phyloP scores from a whole-genome alignment of 805 yeast genomes.

The Tetrapisispora taiwanensis region DNA sequence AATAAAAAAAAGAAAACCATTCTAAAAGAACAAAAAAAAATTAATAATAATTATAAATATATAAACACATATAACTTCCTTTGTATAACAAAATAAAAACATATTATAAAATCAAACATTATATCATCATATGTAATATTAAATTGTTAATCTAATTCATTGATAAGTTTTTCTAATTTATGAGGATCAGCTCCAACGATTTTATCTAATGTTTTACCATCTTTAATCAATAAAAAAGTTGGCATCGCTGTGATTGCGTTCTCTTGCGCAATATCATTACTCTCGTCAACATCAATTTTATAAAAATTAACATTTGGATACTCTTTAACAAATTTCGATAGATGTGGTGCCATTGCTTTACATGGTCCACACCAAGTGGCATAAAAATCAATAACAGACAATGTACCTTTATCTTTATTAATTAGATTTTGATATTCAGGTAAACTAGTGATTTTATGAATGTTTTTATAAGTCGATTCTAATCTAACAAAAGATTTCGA shows the following conservation, averaged over 20 bases:
- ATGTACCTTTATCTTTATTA: slow-evolving; percentile 23
- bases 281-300: slow-evolving; percentile 70
- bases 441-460: slow-evolving; percentile 29
- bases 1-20: too few relatives aligned
- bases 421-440: slow-evolving; percentile 29
- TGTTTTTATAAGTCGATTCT: slow-evolving; percentile 13
- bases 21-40: too few relatives aligned
- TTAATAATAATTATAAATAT: too few relatives aligned
- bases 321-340: slow-evolving; percentile 33
- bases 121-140: too few relatives aligned
- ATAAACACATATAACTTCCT: too few relatives aligned
- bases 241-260: slow-evolving; percentile 62
- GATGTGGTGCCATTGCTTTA: slow-evolving; percentile 54
- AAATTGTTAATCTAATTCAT: slow-evolving; percentile 11
- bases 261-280: slow-evolving; percentile 63
- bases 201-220: slow-evolving; percentile 46
- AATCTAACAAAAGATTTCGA: slow-evolving; percentile 1
- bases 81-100: too few relatives aligned
- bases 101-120: too few relatives aligned
- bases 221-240: slow-evolving; percentile 52
- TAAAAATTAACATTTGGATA: slow-evolving; percentile 45
- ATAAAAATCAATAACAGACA: slow-evolving; percentile 52
- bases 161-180: slow-evolving; percentile 28
- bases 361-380: slow-evolving; percentile 80
- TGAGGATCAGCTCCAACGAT: slow-evolving; percentile 52